Evolutionary conservation across 148 eudicot genomes (phyloP).

Genomic region (Persicaria tinctoria): DNA sequence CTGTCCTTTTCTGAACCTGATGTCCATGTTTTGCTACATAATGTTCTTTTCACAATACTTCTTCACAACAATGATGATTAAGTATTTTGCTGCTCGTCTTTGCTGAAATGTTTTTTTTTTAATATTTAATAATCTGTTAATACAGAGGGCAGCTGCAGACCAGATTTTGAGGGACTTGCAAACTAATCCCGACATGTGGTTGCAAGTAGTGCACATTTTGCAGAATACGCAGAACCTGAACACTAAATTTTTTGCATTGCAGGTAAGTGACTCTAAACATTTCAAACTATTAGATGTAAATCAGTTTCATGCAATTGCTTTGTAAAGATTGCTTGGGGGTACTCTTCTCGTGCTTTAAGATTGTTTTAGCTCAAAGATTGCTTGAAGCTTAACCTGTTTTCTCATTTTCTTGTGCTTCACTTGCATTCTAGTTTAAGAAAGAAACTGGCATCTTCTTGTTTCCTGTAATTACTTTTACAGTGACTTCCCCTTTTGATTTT

Average conservation of each 20-base stretch:
- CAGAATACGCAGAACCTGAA: constrained; percentile 75
- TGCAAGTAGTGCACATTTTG: constrained; percentile 97
- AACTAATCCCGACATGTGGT: constrained; percentile 95
- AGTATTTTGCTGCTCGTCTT: background rate
- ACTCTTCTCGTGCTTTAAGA: background rate
- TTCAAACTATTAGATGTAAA: background rate
- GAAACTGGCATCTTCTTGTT: background rate
- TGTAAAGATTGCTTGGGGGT: background rate
- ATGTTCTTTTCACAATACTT: background rate
- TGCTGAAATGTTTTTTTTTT: background rate
- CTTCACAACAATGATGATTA: background rate
- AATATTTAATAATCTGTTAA: constrained; percentile 11
- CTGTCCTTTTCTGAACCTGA: background rate
- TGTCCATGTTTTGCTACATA: background rate
- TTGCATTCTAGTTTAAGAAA: background rate
- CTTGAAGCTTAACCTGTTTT: background rate
- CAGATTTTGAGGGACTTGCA: constrained; percentile 89
- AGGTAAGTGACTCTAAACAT: constrained; percentile 40
- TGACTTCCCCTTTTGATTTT: background rate
- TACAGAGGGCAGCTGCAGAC: constrained; percentile 91
- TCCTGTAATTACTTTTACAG: background rate
- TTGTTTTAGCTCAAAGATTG: background rate
- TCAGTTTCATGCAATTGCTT: background rate
- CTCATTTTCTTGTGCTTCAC: background rate
- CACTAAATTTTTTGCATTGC: constrained; percentile 89